Percentiles rank a stretch among this genome's conserved stretches.
These are phyloP conservation scores for Verticillium nubilum DNA, from an alignment of 2,329 filamentous ascomycete genomes.

Conservation along the genomic window DNA sequence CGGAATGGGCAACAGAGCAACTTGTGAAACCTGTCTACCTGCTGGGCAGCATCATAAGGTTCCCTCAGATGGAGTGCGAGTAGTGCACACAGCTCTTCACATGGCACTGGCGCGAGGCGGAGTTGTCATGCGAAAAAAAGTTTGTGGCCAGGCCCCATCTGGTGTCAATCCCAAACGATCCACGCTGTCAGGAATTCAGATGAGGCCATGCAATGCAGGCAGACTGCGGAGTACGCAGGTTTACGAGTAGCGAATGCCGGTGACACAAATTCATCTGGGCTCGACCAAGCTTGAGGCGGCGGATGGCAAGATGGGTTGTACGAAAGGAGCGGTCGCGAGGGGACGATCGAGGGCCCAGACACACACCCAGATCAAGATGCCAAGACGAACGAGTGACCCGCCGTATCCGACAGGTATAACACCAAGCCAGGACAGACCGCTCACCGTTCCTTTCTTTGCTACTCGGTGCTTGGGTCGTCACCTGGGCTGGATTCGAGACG, in stretches of 20 bases:
- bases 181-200: neutral
- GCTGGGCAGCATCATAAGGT: neutral
- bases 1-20: neutral
- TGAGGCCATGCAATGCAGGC: neutral
- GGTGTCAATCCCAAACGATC: neutral
- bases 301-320: neutral
- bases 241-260: neutral
- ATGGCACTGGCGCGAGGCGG: neutral
- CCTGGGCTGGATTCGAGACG: neutral
- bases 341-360: neutral
- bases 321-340: neutral
- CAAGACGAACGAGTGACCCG: neutral
- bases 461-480: neutral
- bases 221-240: neutral
- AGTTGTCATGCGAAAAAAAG: neutral
- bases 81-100: neutral
- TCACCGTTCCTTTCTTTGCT: neutral
- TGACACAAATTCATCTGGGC: neutral
- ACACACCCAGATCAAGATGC: neutral
- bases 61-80: neutral
- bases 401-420: neutral
- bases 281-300: neutral
- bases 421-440: neutral
- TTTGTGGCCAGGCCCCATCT: neutral
- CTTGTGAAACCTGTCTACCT: neutral